Conservation (phyloP, 306 rosid species). For the Cucurbita argyrosperma region DNA sequence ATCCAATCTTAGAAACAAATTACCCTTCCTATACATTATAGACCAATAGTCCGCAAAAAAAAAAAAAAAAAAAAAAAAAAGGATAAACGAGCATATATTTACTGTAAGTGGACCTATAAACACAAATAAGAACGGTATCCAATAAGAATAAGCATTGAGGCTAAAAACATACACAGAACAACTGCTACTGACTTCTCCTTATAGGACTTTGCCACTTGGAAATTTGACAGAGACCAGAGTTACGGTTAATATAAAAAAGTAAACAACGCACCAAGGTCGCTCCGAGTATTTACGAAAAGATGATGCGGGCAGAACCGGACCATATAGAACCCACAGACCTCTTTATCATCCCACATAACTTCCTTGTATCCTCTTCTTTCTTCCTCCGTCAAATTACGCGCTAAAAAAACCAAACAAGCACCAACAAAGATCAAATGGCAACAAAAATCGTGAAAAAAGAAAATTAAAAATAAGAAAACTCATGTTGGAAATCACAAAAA, state of each 20-base stretch:
- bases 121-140: background rate
- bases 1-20: background rate
- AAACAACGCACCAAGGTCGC: conserved; percentile 70
- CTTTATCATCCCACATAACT: conserved; percentile 82
- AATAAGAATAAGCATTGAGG: background rate
- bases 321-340: conserved; percentile 85
- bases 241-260: background rate
- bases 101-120: background rate
- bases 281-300: conserved; percentile 91
- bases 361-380: conserved; percentile 79
- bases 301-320: conserved; percentile 98
- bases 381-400: conserved; percentile 92
- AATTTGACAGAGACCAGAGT: background rate
- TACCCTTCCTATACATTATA: background rate
- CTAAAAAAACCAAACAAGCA: conserved; percentile 18
- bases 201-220: background rate
- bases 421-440: background rate
- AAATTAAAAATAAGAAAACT: background rate
- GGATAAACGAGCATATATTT: background rate
- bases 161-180: background rate
- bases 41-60: background rate
- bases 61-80: background rate
- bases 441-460: background rate
- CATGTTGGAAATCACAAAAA: background rate
- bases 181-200: background rate